Evolutionary conservation across 805 yeast genomes (phyloP).

Genomic region (baker's yeast (Saccharomyces cerevisiae)): DNA sequence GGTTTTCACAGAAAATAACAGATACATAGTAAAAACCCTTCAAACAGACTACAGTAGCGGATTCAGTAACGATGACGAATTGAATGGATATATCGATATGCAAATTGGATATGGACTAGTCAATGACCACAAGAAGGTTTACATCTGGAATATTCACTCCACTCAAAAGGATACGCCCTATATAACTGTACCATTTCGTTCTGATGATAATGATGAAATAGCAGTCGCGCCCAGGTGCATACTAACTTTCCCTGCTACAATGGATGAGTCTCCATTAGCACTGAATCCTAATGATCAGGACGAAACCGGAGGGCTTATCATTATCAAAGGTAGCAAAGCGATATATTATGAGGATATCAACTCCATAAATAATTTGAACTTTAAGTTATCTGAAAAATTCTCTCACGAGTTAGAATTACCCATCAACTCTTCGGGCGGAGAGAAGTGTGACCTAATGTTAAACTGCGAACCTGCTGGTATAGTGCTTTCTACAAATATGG

Average conservation of each 20-base stretch:
- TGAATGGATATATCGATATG: conserved; percentile 41
- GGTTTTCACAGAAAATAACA: conserved; percentile 27
- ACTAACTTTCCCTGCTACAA: conserved; percentile 26
- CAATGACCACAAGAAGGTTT: conserved; percentile 42
- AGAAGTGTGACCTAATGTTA: conserved; percentile 44
- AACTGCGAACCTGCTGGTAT: conserved; percentile 71
- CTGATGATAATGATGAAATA: conserved; percentile 14
- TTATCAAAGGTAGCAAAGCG: conserved; percentile 49
- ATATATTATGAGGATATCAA: conserved; percentile 69
- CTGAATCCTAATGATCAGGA: conserved; percentile 31
- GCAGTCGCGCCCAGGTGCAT: conserved; percentile 19
- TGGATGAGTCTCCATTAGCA: conserved; percentile 13
- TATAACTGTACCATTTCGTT: conserved; percentile 22
- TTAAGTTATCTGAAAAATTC: conserved; percentile 22
- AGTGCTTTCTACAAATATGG: conserved; percentile 58
- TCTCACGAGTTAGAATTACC: conserved; percentile 20
- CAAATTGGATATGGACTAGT: conserved; percentile 42
- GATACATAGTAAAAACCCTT: conserved; percentile 21
- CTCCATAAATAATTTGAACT: conserved; percentile 24
- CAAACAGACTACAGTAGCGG: conserved; percentile 8
- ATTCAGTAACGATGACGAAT: conserved; percentile 3
- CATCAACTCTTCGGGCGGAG: conserved; percentile 7
- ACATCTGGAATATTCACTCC: conserved; percentile 63
- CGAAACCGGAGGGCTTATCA: conserved; percentile 56
- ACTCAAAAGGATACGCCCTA: conserved; percentile 46